Evolutionary conservation across 2,329 filamentous ascomycete genomes (phyloP).

Genomic region (Hypoxylon sp.): DNA sequence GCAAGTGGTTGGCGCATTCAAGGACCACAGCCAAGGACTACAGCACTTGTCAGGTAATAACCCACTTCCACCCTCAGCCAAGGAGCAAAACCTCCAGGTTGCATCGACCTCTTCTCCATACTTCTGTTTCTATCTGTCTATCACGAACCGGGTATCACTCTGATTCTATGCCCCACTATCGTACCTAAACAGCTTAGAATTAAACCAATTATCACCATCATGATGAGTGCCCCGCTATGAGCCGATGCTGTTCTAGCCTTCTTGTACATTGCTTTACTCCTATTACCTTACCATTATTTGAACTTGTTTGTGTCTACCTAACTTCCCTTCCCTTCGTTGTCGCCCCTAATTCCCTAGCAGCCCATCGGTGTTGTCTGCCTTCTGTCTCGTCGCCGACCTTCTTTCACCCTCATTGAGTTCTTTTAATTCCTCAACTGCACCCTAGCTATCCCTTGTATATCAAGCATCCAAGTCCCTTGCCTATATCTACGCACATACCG

Average conservation of each 20-base stretch:
- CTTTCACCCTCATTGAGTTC: neutral
- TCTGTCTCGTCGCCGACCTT: too few relatives aligned
- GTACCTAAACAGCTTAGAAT: slow-evolving; percentile 22
- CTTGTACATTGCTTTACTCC: neutral
- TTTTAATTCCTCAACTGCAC: slow-evolving; percentile 15
- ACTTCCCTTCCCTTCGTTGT: slow-evolving; percentile 12
- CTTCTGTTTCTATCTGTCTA: slow-evolving; percentile 1
- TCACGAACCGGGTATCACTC: slow-evolving; percentile 19
- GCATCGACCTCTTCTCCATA: slow-evolving; percentile 17
- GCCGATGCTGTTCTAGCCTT: slow-evolving; percentile 33
- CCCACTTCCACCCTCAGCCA: slow-evolving; percentile 20
- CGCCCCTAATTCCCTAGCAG: slow-evolving; percentile 9
- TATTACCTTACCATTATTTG: slow-evolving; percentile 22
- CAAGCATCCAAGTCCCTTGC: slow-evolving; percentile 2
- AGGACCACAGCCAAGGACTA: too few relatives aligned
- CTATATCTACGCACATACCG: slow-evolving; percentile 7
- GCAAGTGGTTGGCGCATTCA: slow-evolving; percentile 10
- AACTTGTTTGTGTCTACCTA: slow-evolving; percentile 20
- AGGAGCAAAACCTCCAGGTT: slow-evolving; percentile 42
- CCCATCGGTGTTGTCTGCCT: slow-evolving; percentile 12
- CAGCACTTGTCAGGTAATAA: slow-evolving; percentile 12
- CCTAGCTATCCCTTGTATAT: slow-evolving; percentile 1
- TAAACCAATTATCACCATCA: slow-evolving; percentile 30
- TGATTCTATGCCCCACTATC: slow-evolving; percentile 30
- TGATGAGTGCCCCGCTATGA: slow-evolving; percentile 31